Evolutionary conservation across 352 stramenopile genomes (phyloP).

Genomic region (Phytopythium oedochilum): DNA sequence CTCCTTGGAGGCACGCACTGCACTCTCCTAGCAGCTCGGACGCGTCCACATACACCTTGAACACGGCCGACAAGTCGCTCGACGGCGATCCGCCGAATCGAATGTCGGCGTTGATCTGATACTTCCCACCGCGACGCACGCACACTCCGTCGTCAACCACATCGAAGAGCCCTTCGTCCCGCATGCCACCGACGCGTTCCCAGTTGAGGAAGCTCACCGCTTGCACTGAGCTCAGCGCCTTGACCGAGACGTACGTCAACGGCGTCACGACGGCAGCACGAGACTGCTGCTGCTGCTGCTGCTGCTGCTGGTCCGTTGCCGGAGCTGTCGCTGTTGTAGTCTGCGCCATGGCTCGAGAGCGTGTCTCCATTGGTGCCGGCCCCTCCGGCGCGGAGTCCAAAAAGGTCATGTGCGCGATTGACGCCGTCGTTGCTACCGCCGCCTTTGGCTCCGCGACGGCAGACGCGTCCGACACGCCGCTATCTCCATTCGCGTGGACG

Average conservation of each 20-base stretch:
- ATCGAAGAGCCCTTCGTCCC: constrained; percentile 12
- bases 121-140: constrained; percentile 14
- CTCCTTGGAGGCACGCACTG: constrained; percentile 17
- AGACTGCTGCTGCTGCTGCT: too few species aligned
- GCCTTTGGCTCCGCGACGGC: too few species aligned
- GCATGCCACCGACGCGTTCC: constrained; percentile 15
- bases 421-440: too few species aligned
- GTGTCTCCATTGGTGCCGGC: too few species aligned
- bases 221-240: constrained; percentile 10
- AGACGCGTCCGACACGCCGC: too few species aligned
- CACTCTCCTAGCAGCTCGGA: constrained; percentile 27
- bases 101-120: constrained; percentile 34
- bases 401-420: background rate
- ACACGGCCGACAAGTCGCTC: constrained; percentile 9
- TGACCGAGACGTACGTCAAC: constrained; percentile 21
- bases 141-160: constrained; percentile 23
- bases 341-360: background rate
- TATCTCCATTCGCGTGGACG: constrained; percentile 8
- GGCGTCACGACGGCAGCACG: constrained; percentile 10
- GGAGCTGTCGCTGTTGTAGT: too few species aligned
- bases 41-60: constrained; percentile 31
- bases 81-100: constrained; percentile 7
- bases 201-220: constrained; percentile 22
- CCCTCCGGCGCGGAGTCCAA: too few species aligned
- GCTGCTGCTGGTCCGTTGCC: background rate